Base-by-base conservation (phyloP, 148 eudicot species). In the Diospyros kaki region DNA sequence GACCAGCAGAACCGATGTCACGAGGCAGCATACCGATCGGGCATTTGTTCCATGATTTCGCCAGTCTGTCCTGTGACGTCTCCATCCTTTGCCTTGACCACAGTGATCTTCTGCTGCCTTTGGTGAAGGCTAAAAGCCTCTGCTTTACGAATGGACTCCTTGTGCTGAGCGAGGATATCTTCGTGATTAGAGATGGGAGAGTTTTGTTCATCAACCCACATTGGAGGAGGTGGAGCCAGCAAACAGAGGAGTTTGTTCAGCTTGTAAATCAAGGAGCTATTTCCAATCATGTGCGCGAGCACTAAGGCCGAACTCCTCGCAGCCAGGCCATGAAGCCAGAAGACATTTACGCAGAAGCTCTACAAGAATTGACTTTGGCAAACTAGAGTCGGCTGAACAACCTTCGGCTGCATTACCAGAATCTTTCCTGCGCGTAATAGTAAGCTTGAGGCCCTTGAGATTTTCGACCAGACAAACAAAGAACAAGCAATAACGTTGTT, bases 11-110 rank as follows among this genome's bases (percentile, higher is more conserved):
- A 46, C 93, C 90, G 3, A 87, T 55, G 61, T 79, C 78, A 55
- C 75, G 77, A 50, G 97, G 93, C 72, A 92, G 61, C 97, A 87
- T 89, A 56, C 98, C 97, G 54, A 94, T 87, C 1, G 96, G 93
- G 54, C 97, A 92, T 46, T 90, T 78, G 9, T 87, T 94, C 98
- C 97, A 94, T 54, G 92, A 86, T 66, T 89, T 87, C 9, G 82
- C 86, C 66, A 40, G 71, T 58, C 98, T 97, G 92, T 75, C 75
- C 76, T 59, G 64, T 76, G 17, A 71, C 73, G 9, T 28, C 75
- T n/a, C 52, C 71, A 14, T 79, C 77, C 17, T 60, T 66, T 8
- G 75, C 59, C 68, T 66, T 76, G 42, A 58, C 50, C 73, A 70
- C 40, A 39, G 46, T 77, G 68, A 79, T 81, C 71, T 79, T 75